Conservation (phyloP, 164 flowering plant genomes). For the Nymphaea colorata region DNA sequence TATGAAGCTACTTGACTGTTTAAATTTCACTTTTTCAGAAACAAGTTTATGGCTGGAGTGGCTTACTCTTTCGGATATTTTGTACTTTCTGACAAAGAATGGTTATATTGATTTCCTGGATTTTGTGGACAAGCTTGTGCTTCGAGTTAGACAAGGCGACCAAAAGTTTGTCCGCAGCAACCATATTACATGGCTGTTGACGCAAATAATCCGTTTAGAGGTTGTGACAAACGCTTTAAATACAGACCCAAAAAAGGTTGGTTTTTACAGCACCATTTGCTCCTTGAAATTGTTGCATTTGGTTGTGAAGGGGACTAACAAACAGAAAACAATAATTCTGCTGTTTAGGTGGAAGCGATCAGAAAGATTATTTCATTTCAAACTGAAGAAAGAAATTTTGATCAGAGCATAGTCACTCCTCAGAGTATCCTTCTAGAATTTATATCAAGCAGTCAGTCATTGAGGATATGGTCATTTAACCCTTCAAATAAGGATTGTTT, state of each 20-base stretch:
- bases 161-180: conserved; percentile 69
- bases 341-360: conserved; percentile 72
- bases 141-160: conserved; percentile 52
- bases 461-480: conserved; percentile 91
- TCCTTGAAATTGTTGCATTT: too few species aligned
- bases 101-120: conserved; percentile 97
- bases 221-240: conserved; percentile 83
- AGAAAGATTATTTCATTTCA: conserved; percentile 88
- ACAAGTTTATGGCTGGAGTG: conserved; percentile 94
- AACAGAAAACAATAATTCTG: too few species aligned
- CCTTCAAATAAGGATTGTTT: conserved; percentile 70
- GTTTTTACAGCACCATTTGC: neutral
- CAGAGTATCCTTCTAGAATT: conserved; percentile 86
- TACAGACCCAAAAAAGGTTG: conserved; percentile 81
- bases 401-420: conserved; percentile 55
- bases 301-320: too few species aligned
- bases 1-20: too few species aligned
- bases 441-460: conserved; percentile 88
- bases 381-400: conserved; percentile 74
- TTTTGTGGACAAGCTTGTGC: conserved; percentile 84
- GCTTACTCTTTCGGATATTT: conserved; percentile 86
- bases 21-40: conserved; percentile 31
- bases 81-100: conserved; percentile 79
- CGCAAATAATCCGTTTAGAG: conserved; percentile 82
- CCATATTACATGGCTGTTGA: conserved; percentile 94